Base-by-base conservation (phyloP, 2,329 filamentous ascomycete species). In the Berkeleyomyces rouxiae region DNA sequence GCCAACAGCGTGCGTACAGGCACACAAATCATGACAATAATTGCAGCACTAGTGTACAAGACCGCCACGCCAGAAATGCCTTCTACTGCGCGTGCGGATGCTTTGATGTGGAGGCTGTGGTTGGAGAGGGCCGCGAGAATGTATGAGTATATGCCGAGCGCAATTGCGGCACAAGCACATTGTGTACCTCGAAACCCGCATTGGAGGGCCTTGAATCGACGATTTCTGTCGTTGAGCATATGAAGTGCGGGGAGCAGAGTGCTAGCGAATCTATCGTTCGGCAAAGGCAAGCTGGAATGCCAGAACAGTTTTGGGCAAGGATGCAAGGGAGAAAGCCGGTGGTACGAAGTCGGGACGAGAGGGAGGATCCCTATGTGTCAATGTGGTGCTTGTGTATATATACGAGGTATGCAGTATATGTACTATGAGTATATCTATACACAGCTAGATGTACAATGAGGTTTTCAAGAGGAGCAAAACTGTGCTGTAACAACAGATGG, bases 81-180 rank as follows among this genome's bases (percentile, higher is more conserved):
- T 69, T 85, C 84, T 63, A 93, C 87, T 37, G 88, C 88, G 63
- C 85, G 84, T 65, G 86, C 75, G 75, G 81, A 85, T 67, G 73
- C 82, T 16, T 80, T 77, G 67, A 91, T 90, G 64, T 70, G 63
- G 11, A 85, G 72, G 67, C 83, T 69, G 73, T 89, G 82, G 69
- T 85, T 82, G 66, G 80, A 72, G 11, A 91, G 81, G 7, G 86
- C 80, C 7, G 86, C 83, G 59, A 96, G 82, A 78, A 90, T 95
- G 78, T 95, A 96, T 59, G 84, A 85, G 78, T 86, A 91, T 69
- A 93, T 81, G 67, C 81, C 86, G 66, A 96, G 81, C 65, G 92
- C 81, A 67, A 95, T 79, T 64, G 79, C 83, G 7, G 86, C 79
- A 72, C 83, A 88, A 70, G 82, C 78, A 73, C 95, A 86, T 69